phyloP scores from a whole-genome alignment of 1,139 yeast genomes.

The Blastobotrys capitulatus region DNA sequence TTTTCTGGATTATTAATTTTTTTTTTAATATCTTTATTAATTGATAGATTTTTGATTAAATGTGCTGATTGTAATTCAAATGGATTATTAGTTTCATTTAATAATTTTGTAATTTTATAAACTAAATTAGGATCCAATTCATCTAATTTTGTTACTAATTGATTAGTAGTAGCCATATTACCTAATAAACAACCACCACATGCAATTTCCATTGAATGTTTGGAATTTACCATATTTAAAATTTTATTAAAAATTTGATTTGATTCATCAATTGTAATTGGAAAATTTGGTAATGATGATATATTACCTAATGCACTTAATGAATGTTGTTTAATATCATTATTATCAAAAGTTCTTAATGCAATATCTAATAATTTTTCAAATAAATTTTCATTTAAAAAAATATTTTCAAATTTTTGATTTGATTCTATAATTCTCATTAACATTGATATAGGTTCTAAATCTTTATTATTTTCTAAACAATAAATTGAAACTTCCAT shows the following conservation, averaged over 20 bases:
- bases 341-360: slow-evolving; percentile 20
- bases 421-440: slow-evolving; percentile 12
- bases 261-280: slow-evolving; percentile 9
- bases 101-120: slow-evolving; percentile 8
- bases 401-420: slow-evolving; percentile 12
- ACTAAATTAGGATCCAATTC: slow-evolving; percentile 14
- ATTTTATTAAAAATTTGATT: slow-evolving; percentile 13
- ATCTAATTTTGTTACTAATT: slow-evolving; percentile 14
- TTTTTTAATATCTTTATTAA: slow-evolving; percentile 7
- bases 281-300: slow-evolving; percentile 19
- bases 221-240: not conserved
- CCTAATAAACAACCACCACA: slow-evolving; percentile 24
- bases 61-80: slow-evolving; percentile 27
- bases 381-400: slow-evolving; percentile 8
- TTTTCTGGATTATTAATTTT: slow-evolving; percentile 7
- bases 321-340: slow-evolving; percentile 12
- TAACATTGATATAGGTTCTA: slow-evolving; percentile 11
- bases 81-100: slow-evolving; percentile 14
- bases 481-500: slow-evolving; percentile 10
- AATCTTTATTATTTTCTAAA: slow-evolving; percentile 6
- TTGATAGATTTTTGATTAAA: slow-evolving; percentile 22
- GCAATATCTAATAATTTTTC: slow-evolving; percentile 14
- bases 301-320: slow-evolving; percentile 20
- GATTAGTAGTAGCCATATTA: slow-evolving; percentile 18
- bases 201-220: slow-evolving; percentile 12